Conservation (phyloP, 2,329 filamentous ascomycete genomes). For the Cladosporium halotolerans region DNA sequence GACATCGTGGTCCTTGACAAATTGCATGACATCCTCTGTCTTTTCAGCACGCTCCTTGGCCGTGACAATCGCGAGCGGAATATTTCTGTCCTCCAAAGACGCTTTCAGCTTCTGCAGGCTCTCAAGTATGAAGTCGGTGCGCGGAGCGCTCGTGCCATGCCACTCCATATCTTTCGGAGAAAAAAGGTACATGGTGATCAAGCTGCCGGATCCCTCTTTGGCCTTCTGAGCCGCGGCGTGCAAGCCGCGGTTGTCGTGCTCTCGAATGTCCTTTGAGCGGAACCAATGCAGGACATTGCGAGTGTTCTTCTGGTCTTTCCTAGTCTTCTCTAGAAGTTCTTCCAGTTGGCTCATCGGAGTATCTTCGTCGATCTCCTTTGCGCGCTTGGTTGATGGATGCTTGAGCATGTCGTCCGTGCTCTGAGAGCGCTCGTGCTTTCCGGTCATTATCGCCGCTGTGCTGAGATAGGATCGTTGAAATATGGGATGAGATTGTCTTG, state of each 20-base stretch:
- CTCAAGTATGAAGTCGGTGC: slow-evolving; percentile 45
- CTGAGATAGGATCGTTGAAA: neutral
- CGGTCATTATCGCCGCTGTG: neutral
- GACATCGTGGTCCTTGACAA: slow-evolving; percentile 39
- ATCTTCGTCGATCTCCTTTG: slow-evolving; percentile 44
- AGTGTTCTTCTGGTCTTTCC: slow-evolving; percentile 30
- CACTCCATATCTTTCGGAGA: slow-evolving; percentile 44
- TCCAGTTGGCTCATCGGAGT: slow-evolving; percentile 39
- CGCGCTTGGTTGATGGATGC: slow-evolving; percentile 44
- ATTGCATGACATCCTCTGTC: slow-evolving; percentile 36
- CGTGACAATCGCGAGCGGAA: slow-evolving; percentile 43
- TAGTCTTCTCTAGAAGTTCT: slow-evolving; percentile 35
- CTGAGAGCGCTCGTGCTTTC: slow-evolving; percentile 11
- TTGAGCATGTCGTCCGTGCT: slow-evolving; percentile 23
- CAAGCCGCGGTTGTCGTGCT: slow-evolving; percentile 45
- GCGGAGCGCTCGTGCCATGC: slow-evolving; percentile 45
- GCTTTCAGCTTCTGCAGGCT: slow-evolving; percentile 40
- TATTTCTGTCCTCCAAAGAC: slow-evolving; percentile 42
- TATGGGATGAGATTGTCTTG: neutral
- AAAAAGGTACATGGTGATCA: slow-evolving; percentile 43
- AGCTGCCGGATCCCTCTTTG: slow-evolving; percentile 35
- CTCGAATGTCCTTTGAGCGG: slow-evolving; percentile 45
- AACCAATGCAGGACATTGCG: slow-evolving; percentile 47
- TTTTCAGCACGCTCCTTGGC: slow-evolving; percentile 39
- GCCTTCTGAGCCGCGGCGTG: slow-evolving; percentile 42